phyloP scores from a whole-genome alignment of 2,329 filamentous ascomycete species.

The Sphaerulina musiva region DNA sequence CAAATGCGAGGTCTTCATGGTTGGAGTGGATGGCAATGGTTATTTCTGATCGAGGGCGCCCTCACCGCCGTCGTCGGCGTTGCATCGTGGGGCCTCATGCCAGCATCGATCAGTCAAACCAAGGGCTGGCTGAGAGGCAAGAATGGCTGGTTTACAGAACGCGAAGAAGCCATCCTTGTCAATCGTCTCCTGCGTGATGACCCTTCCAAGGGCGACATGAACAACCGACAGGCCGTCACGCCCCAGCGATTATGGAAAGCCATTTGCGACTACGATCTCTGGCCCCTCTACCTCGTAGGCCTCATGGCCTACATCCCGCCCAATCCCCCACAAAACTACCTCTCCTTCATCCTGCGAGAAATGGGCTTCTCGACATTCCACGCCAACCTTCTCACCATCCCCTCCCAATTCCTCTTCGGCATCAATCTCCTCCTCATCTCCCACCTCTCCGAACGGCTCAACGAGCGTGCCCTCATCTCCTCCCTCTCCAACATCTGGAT shows the following conservation, averaged over 20 bases:
- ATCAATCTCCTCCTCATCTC: slow-evolving; percentile 44
- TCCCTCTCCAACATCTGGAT: slow-evolving; percentile 47
- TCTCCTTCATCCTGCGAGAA: slow-evolving; percentile 43
- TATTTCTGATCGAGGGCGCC: slow-evolving; percentile 32
- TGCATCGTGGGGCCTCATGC: slow-evolving; percentile 34
- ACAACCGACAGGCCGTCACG: slow-evolving; percentile 51
- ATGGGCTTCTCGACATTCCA: slow-evolving; percentile 48
- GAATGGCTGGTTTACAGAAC: slow-evolving; percentile 50
- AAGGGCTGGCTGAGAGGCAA: slow-evolving; percentile 57
- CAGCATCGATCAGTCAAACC: slow-evolving; percentile 56
- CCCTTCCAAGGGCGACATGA: slow-evolving; percentile 49
- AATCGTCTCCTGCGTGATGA: slow-evolving; percentile 57
- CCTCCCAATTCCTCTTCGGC: slow-evolving; percentile 29
- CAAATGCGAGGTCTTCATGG: slow-evolving; percentile 33
- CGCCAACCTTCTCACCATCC: slow-evolving; percentile 59
- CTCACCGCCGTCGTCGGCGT: slow-evolving; percentile 30
- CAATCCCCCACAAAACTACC: slow-evolving; percentile 47
- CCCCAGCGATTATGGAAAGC: slow-evolving; percentile 34
- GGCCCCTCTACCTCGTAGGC: slow-evolving; percentile 22
- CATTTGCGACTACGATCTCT: slow-evolving; percentile 39
- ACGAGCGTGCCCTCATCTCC: slow-evolving; percentile 47
- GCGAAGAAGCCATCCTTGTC: slow-evolving; percentile 60
- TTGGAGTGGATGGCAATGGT: slow-evolving; percentile 21
- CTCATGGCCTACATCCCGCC: slow-evolving; percentile 45
- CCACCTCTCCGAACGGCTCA: slow-evolving; percentile 45